Evolutionary conservation across 1,139 yeast species (phyloP), one percentile per base, ranked within the genome.

Genomic region (Blastobotrys aristatus): DNA sequence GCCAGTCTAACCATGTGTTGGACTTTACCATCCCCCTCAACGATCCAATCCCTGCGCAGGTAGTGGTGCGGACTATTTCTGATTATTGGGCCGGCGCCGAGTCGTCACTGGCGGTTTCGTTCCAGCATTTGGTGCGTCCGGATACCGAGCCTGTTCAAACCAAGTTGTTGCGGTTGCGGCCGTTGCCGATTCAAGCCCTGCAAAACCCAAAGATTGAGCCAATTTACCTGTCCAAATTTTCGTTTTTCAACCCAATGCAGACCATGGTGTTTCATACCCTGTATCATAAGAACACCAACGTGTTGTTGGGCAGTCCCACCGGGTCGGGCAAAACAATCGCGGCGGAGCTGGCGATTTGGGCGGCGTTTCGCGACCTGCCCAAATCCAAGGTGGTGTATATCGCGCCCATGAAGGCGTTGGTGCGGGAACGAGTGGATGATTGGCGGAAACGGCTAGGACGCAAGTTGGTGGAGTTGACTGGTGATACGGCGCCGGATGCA

Each of bases 321-420:
- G 98, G 98, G 27, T 92, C 98, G 0, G 99, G 99, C 56, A 94
- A 94, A 64, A 94, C 98, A 0, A 85, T 92, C 37, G 98, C 94
- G 22, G 96, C 97, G 0, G 99, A 94, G 62, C 70, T 94, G 52
- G 97, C 97, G 0, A 86, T 92, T 14, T 94, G 97, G 97, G 92
- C 88, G 63, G 97, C 97, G 0, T 84, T 89, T 62, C 77, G 74
- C 44, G 82, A 84, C 43, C 80, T 75, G 50, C 96, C 96, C 0
- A 82, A 82, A 0, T 82, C 92, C 0, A 90, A 90, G 59, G 75
- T 90, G 43, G 96, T 90, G 8, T 94, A 94, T 64, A 90, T 94
- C 69, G 98, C 98, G 0, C 99, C 99, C 2, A 94, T 94, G 98
- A 94, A 94, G 62, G 99, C 98, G 0, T 76, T 94, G 62, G 98